phyloP scores from a whole-genome alignment of 352 stramenopile genomes.

The Phytophthora pinifolia region DNA sequence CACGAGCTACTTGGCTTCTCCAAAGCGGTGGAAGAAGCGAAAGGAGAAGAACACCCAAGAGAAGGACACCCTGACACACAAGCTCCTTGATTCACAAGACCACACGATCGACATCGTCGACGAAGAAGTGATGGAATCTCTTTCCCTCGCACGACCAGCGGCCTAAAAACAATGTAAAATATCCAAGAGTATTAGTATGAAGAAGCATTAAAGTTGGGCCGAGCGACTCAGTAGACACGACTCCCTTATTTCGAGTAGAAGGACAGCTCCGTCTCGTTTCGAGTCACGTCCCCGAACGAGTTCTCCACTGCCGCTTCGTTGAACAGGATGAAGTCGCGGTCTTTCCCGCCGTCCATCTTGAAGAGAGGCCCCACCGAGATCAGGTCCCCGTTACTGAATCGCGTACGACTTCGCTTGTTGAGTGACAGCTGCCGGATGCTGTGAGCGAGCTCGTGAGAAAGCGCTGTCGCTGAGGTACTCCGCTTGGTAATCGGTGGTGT shows the following conservation, averaged over 20 bases:
- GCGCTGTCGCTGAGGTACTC: slow-evolving; percentile 23
- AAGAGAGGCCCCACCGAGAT: slow-evolving; percentile 71
- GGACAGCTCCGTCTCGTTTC: slow-evolving; percentile 72
- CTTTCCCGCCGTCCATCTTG: slow-evolving; percentile 81
- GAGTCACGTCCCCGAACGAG: slow-evolving; percentile 73
- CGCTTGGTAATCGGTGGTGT: slow-evolving; percentile 23
- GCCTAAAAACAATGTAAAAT: slow-evolving; percentile 20
- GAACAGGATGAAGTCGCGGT: slow-evolving; percentile 82
- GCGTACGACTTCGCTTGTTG: slow-evolving; percentile 32
- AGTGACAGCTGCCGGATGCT: slow-evolving; percentile 34
- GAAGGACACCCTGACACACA: slow-evolving; percentile 23
- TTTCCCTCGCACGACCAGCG: slow-evolving; percentile 17
- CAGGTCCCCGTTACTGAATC: slow-evolving; percentile 41
- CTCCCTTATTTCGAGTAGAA: slow-evolving; percentile 66
- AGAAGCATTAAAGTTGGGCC: slow-evolving; percentile 1
- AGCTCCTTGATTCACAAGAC: slow-evolving; percentile 31
- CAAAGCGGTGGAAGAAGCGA: slow-evolving; percentile 21
- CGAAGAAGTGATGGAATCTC: slow-evolving; percentile 19
- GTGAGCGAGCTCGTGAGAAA: slow-evolving; percentile 33
- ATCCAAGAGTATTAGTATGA: slow-evolving; percentile 11
- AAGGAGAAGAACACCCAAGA: slow-evolving; percentile 7
- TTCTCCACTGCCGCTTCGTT: slow-evolving; percentile 75
- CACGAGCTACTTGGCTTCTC: not conserved
- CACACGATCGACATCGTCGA: slow-evolving; percentile 28
- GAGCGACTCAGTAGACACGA: not conserved